Conservation (phyloP, 2,329 filamentous ascomycete species). For the Lachnellula arida region DNA sequence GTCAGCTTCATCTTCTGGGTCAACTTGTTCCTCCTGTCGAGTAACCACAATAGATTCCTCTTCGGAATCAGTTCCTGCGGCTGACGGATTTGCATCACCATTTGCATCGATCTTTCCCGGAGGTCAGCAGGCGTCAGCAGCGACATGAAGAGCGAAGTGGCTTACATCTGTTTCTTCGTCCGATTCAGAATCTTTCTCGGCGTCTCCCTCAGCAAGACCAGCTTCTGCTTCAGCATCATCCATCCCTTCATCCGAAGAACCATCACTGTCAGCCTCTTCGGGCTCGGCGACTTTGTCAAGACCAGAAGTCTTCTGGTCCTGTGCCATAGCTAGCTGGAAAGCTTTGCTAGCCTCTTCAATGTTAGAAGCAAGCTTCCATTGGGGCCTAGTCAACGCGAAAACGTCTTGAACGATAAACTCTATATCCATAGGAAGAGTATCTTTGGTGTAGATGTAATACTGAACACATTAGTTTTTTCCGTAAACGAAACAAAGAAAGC, state of each 20-base stretch:
- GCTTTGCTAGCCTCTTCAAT: slow-evolving; percentile 77
- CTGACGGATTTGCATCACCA: slow-evolving; percentile 45
- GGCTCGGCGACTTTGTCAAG: slow-evolving; percentile 63
- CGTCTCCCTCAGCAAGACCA: slow-evolving; percentile 47
- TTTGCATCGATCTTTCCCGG: slow-evolving; percentile 37
- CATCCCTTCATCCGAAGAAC: slow-evolving; percentile 73
- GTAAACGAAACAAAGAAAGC: slow-evolving; percentile 4
- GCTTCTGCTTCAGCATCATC: slow-evolving; percentile 58
- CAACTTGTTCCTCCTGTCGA: slow-evolving; percentile 80
- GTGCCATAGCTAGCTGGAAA: slow-evolving; percentile 82
- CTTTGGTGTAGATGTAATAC: slow-evolving; percentile 93
- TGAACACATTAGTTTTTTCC: slow-evolving; percentile 34
- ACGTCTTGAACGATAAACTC: slow-evolving; percentile 96
- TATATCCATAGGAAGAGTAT: slow-evolving; percentile 88
- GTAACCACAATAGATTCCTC: slow-evolving; percentile 92
- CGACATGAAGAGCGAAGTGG: background rate
- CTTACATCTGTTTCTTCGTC: slow-evolving; percentile 55
- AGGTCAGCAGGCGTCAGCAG: slow-evolving; percentile 1
- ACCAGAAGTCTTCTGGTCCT: slow-evolving; percentile 80
- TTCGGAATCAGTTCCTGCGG: slow-evolving; percentile 57
- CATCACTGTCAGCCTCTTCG: slow-evolving; percentile 67
- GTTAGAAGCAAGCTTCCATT: slow-evolving; percentile 83
- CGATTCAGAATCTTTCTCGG: slow-evolving; percentile 48
- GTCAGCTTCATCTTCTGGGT: slow-evolving; percentile 92
- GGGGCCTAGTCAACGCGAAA: slow-evolving; percentile 76